These are phyloP conservation scores for Medicago arabica DNA, from an alignment of 306 rosid genomes.

Conservation along the genomic window DNA sequence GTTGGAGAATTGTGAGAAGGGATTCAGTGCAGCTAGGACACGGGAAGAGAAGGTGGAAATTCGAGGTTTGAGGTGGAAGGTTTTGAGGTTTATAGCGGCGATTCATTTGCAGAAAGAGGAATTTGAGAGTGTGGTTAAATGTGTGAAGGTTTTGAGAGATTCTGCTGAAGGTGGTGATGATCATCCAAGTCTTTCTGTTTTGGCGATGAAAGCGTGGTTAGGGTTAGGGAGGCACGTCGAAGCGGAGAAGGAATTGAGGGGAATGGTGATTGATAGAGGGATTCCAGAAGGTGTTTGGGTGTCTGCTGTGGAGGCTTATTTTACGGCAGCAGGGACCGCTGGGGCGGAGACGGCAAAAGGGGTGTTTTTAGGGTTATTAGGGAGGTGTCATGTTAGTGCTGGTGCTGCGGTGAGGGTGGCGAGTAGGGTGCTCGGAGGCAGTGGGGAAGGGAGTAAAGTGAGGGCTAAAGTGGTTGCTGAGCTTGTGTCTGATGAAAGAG, in stretches of 20 bases:
- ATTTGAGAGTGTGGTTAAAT: slow-evolving; percentile 81
- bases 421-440: slow-evolving; percentile 64
- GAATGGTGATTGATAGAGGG: slow-evolving; percentile 77
- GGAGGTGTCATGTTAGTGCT: slow-evolving; percentile 85
- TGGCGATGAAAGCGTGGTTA: slow-evolving; percentile 94
- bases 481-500: slow-evolving; percentile 89
- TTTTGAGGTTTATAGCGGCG: slow-evolving; percentile 81
- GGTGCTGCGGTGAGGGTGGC: slow-evolving; percentile 85
- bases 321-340: slow-evolving; percentile 72
- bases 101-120: slow-evolving; percentile 85
- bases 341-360: slow-evolving; percentile 93
- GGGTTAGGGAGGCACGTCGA: slow-evolving; percentile 75
- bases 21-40: slow-evolving; percentile 56
- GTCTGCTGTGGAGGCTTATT: slow-evolving; percentile 85
- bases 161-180: slow-evolving; percentile 65
- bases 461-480: slow-evolving; percentile 88
- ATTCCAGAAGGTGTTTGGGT: slow-evolving; percentile 91
- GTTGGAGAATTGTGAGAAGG: slow-evolving; percentile 77
- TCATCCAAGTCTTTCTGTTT: slow-evolving; percentile 88
- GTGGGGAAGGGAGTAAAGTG: slow-evolving; percentile 63
- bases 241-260: slow-evolving; percentile 91
- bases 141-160: slow-evolving; percentile 86
- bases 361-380: slow-evolving; percentile 87
- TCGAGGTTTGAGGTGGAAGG: slow-evolving; percentile 64
- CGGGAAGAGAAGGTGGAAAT: slow-evolving; percentile 62